Conservation (phyloP, 2,329 filamentous ascomycete genomes). For the Chalaropsis thielavioides region DNA sequence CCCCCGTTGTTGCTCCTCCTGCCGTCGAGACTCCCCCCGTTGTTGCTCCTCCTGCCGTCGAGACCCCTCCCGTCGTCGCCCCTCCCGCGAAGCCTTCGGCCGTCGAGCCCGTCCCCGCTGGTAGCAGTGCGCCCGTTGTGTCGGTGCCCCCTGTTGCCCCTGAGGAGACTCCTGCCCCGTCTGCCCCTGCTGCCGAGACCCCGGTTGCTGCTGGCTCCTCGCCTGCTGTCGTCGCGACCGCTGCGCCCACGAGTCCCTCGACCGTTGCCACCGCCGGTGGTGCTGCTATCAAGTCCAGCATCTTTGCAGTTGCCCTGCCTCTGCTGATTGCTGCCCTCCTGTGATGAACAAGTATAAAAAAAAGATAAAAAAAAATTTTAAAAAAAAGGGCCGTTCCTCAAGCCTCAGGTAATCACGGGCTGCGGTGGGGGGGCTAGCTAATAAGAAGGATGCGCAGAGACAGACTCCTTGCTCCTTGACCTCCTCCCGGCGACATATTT, state of each 20-base stretch:
- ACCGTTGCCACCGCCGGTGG: constrained; percentile 9
- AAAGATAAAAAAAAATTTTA: no score
- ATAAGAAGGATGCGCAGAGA: no score
- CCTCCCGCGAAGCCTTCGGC: not conserved
- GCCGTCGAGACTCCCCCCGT: not conserved
- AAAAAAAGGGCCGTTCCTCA: no score
- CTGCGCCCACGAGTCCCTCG: constrained; percentile 15
- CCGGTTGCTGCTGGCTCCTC: constrained; percentile 10
- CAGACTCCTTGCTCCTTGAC: not conserved
- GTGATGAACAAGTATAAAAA: no score
- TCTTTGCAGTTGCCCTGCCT: not conserved
- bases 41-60: not conserved
- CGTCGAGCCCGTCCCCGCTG: not conserved
- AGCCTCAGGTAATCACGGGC: no score
- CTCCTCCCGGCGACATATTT: not conserved
- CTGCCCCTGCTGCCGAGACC: not conserved
- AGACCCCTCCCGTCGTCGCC: not conserved
- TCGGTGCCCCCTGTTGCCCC: no score
- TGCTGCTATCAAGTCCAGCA: not conserved
- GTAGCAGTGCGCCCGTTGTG: no score
- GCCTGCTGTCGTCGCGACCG: constrained; percentile 28
- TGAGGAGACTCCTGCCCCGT: no score
- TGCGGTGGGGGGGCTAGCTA: no score
- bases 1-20: not conserved
- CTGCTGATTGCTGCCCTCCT: not conserved